Evolutionary conservation across 140 eudicot genomes (phyloP).

Genomic region (Cichorium intybus): DNA sequence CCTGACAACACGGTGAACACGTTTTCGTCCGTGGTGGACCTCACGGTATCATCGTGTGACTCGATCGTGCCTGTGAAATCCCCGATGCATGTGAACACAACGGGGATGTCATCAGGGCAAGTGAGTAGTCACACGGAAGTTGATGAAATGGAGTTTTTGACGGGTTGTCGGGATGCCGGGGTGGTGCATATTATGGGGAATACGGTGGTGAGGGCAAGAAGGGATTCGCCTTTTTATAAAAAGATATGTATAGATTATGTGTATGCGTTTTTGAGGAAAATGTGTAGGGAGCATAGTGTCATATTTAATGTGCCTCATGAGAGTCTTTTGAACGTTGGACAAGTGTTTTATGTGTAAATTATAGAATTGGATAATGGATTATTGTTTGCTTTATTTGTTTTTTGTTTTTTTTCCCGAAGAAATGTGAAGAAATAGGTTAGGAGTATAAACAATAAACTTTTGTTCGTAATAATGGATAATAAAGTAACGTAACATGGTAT

Average conservation of each 20-base stretch:
- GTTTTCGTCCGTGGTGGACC: constrained; percentile 37
- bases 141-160: constrained; percentile 75
- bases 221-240: constrained; percentile 60
- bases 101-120: constrained; percentile 54
- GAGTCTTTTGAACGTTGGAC: constrained; percentile 90
- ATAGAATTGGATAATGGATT: constrained; percentile 10
- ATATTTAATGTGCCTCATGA: constrained; percentile 94
- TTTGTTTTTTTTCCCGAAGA: neutral
- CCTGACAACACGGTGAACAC: constrained; percentile 33
- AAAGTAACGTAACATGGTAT: constrained; percentile 12
- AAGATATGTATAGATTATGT: constrained; percentile 76
- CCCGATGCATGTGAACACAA: constrained; percentile 28
- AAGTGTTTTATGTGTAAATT: constrained; percentile 77
- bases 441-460: too few species aligned
- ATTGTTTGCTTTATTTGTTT: neutral
- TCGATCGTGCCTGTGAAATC: constrained; percentile 65
- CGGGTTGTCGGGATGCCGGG: constrained; percentile 73
- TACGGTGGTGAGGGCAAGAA: constrained; percentile 71
- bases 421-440: too few species aligned
- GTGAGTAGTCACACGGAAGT: constrained; percentile 64
- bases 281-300: constrained; percentile 95
- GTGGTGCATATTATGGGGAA: constrained; percentile 93
- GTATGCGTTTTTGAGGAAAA: constrained; percentile 87
- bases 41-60: constrained; percentile 61
- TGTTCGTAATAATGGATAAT: too few species aligned